Conservation (phyloP, 2,329 filamentous ascomycete species). For the Fusarium dimerum region DNA sequence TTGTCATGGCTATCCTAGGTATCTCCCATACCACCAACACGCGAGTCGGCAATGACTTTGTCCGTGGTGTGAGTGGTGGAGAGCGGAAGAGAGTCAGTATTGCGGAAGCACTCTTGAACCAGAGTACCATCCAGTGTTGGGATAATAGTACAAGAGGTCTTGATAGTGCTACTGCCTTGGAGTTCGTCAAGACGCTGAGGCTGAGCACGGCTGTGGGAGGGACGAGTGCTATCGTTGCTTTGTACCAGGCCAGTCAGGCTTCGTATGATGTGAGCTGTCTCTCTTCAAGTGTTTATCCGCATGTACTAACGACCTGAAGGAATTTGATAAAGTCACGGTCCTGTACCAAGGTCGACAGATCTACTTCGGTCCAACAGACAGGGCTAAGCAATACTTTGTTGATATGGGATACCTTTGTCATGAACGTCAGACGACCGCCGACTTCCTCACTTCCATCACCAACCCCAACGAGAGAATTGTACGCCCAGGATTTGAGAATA, state of each 20-base stretch:
- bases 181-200: constrained; percentile 63
- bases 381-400: constrained; percentile 29
- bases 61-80: constrained; percentile 58
- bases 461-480: constrained; percentile 35
- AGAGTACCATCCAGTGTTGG: constrained; percentile 64
- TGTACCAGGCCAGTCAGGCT: constrained; percentile 60
- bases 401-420: constrained; percentile 58
- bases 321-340: constrained; percentile 67
- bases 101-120: constrained; percentile 34
- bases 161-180: constrained; percentile 65
- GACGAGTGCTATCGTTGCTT: constrained; percentile 58
- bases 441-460: constrained; percentile 64
- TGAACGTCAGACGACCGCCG: constrained; percentile 62
- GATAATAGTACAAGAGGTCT: constrained; percentile 67
- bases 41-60: constrained; percentile 68
- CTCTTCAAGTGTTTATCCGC: not conserved
- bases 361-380: constrained; percentile 36
- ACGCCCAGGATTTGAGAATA: constrained; percentile 33
- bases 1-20: constrained; percentile 71
- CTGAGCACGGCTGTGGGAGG: constrained; percentile 60
- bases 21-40: constrained; percentile 70
- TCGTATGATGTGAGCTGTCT: constrained; percentile 35
- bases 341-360: constrained; percentile 69
- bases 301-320: too few relatives aligned
- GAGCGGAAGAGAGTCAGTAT: constrained; percentile 47